Base-by-base conservation (phyloP, 1,284 basidiomycete genomes). In the Coriolopsis trogii region DNA sequence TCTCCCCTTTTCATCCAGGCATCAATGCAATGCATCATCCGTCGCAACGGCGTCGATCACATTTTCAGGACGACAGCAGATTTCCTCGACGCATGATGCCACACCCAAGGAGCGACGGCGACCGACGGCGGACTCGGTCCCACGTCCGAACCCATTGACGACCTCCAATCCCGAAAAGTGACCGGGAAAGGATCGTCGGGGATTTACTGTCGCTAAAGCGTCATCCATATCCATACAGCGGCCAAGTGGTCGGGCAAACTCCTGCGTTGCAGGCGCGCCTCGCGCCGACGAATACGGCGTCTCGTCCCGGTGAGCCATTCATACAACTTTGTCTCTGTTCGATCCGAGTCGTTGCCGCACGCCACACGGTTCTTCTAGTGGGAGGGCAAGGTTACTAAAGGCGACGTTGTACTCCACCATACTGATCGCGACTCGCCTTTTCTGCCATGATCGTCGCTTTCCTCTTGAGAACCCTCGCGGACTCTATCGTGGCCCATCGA, bases 251-350 rank as follows among this genome's bases (percentile, higher is more conserved):
- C n/a, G n/a, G n/a, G n/a, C n/a, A n/a, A n/a, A n/a, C n/a, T n/a
- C n/a, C n/a, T n/a, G n/a, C n/a, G n/a, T n/a, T n/a, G n/a, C n/a
- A n/a, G n/a, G n/a, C 6, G 21, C 37, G 37, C 20, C 16, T 38
- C 18, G 21, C 13, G 20, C 7, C 18, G 18, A 10, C 28, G 33
- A 38, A 29, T 18, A 26, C 47, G 47, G 41, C 7, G 16, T 28
- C 44, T 42, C 47, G 47, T 38, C 20, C 47, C 47, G 47, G 47
- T 37, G 41, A 20, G 30, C 34, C 18, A 23, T 26, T 26, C 20
- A 23, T 38, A 23, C 21, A 42, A 13, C 6, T 8, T 28, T 20
- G 20, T 7, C n/a, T 13, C 6, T 20, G 10, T 37, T 39, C 20
- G n/a, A 34, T 34, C 41, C 21, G 29, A n/a, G 9, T 20, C n/a